Evolutionary conservation across 2,329 filamentous ascomycete genomes (phyloP), one percentile per base, ranked within the genome.

Genomic region (Fusarium dimerum): DNA sequence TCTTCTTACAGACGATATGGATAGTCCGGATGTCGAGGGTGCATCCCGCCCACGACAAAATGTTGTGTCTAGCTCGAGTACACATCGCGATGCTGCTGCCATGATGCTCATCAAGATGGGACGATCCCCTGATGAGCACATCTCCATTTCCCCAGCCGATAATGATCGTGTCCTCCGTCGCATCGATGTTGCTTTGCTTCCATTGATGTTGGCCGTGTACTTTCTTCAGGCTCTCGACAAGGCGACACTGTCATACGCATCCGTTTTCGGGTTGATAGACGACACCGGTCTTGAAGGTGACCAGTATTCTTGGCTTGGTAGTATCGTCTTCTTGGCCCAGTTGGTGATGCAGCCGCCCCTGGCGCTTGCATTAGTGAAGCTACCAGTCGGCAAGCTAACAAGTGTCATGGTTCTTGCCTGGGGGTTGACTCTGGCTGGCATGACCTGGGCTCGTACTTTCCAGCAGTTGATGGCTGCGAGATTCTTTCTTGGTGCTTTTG

Each of bases 191-290:
- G 71, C 71, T 9, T 66, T 78, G 20, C 67, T 77, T 8, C 68
- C 72, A 1, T 65, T 78, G 46, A 78, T 87, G 51, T 71, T 86
- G 11, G 75, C 76, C 7, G 81, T 85, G 17, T 87, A 87, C 68
- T 86, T 83, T 62, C 74, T 87, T 0, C 84, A 87, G 57, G 79
- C 78, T 11, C 73, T 86, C 6, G 84, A 87, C 70, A 87, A 87
- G 66, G 78, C 82, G 0, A 83, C 82, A 0, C 72, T 87, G 71
- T 72, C 70, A 2, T 87, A 86, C 60, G 82, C 82, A 3, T 85
- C 83, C 0, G 80, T 87, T 11, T 87, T 87, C 58, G 84, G 84
- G 3, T 73, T 88, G 11, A 78, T 83, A 32, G 72, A 84, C 47
- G 81, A 85, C 63, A 79, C 83, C 0, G 65, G 77, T 40, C 77